Percentiles rank a stretch among this genome's conserved stretches.
Evolutionary conservation across 768 basidiomycete genomes (phyloP).

Genomic region (Lepiota venenata): DNA sequence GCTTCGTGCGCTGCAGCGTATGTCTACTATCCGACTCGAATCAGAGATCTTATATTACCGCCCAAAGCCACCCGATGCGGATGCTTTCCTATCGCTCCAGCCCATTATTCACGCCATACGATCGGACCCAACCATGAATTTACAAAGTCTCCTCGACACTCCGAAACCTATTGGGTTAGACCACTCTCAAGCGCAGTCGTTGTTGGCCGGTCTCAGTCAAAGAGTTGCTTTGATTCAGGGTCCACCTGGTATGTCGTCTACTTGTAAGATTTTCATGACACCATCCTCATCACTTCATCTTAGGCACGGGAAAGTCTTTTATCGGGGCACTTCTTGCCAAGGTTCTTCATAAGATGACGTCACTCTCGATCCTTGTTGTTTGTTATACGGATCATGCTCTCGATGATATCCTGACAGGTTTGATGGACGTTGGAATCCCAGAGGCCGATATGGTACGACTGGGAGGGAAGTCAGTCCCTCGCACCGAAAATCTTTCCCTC

Average conservation of each 20-base stretch:
- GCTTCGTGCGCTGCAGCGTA: conserved; percentile 51
- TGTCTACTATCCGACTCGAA: conserved; percentile 40
- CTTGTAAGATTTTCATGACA: not conserved
- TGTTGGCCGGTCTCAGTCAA: conserved; percentile 54
- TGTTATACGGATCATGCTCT: conserved; percentile 77
- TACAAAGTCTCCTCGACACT: conserved; percentile 34
- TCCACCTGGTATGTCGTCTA: conserved; percentile 51
- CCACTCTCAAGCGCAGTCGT: conserved; percentile 40
- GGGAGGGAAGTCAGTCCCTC: conserved; percentile 49
- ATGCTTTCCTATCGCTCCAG: not conserved
- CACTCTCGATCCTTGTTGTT: conserved; percentile 57
- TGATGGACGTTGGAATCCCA: conserved; percentile 59
- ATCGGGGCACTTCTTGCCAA: conserved; percentile 68
- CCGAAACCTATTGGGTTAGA: conserved; percentile 46
- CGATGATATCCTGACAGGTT: conserved; percentile 64
- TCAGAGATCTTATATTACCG: conserved; percentile 46
- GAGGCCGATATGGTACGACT: conserved; percentile 48
- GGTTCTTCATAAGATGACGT: conserved; percentile 44
- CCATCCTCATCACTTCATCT: not conserved
- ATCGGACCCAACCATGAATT: conserved; percentile 32
- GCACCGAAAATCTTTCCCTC: conserved; percentile 44
- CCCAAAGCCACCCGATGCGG: conserved; percentile 7
- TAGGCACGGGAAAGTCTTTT: conserved; percentile 75
- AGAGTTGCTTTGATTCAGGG: conserved; percentile 64
- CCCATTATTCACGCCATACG: conserved; percentile 23